A percentile compares a stretch with the other conserved stretches of the same genome.
Conservation (phyloP, 257 asterid species). For the Solanum stenotomum region DNA sequence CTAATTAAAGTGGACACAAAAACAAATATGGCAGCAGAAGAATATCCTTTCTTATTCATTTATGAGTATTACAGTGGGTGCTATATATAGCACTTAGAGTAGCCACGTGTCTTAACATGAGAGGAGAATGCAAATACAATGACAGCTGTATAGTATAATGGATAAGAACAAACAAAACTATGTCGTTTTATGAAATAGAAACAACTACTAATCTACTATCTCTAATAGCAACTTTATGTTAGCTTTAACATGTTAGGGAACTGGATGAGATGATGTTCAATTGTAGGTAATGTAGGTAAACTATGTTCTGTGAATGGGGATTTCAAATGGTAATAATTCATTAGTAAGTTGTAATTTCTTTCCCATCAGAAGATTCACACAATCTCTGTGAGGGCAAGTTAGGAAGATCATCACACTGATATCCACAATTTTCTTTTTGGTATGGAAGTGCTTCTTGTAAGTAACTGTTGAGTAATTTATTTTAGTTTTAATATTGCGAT, state of each 20-base stretch:
- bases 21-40: too few species aligned
- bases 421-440: not conserved
- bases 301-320: not conserved
- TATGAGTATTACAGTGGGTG: too few species aligned
- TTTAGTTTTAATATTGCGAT: slow-evolving; percentile 4
- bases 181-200: too few species aligned
- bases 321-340: not conserved
- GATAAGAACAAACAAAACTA: too few species aligned
- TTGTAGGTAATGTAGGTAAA: not conserved
- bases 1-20: too few species aligned
- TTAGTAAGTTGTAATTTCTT: not conserved
- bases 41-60: too few species aligned
- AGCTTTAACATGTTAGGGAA: not conserved
- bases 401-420: not conserved
- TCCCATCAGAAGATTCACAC: not conserved
- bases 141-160: too few species aligned
- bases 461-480: not conserved
- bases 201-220: too few species aligned
- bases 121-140: too few species aligned
- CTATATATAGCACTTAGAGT: too few species aligned
- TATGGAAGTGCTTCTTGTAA: not conserved
- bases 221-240: too few species aligned
- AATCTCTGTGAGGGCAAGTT: not conserved
- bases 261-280: not conserved
- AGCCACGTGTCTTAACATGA: too few species aligned